A percentile compares a stretch with the other conserved stretches of the same genome.
Conservation (phyloP, 2,329 filamentous ascomycete species). For the Lachnellula subtilissima region DNA sequence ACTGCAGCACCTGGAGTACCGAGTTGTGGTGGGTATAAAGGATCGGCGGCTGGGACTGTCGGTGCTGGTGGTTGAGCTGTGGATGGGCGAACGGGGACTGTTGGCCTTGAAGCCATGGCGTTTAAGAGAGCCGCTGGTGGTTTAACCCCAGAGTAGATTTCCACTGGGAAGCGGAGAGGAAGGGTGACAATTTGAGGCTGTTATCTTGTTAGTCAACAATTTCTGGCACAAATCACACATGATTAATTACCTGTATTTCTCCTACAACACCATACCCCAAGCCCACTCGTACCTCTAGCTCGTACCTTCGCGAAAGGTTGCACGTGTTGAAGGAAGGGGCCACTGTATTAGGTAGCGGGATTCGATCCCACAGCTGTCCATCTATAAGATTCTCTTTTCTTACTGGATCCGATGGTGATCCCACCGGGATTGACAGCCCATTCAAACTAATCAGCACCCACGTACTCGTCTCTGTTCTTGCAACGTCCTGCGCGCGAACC, state of each 20-base stretch:
- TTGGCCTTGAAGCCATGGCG: constrained; percentile 43
- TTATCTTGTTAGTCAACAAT: neutral
- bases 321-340: constrained; percentile 84
- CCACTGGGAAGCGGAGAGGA: constrained; percentile 71
- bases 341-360: constrained; percentile 75
- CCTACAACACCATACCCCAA: constrained; percentile 65
- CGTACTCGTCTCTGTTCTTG: constrained; percentile 62
- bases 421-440: constrained; percentile 68
- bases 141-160: constrained; percentile 82
- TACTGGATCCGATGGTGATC: constrained; percentile 51
- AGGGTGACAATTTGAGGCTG: constrained; percentile 72
- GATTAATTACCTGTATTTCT: constrained; percentile 30
- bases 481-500: constrained; percentile 71
- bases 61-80: constrained; percentile 23
- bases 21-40: constrained; percentile 56
- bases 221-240: neutral
- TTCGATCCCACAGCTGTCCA: constrained; percentile 64
- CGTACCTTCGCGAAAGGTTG: constrained; percentile 77
- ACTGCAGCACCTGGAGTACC: constrained; percentile 39
- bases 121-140: constrained; percentile 74
- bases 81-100: constrained; percentile 18
- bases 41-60: constrained; percentile 37
- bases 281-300: constrained; percentile 76
- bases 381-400: constrained; percentile 68
- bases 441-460: constrained; percentile 72